Evolutionary conservation across 2,329 filamentous ascomycete genomes (phyloP), one percentile per base, ranked within the genome.

Genomic region (Proliferodiscus dingleyae): DNA sequence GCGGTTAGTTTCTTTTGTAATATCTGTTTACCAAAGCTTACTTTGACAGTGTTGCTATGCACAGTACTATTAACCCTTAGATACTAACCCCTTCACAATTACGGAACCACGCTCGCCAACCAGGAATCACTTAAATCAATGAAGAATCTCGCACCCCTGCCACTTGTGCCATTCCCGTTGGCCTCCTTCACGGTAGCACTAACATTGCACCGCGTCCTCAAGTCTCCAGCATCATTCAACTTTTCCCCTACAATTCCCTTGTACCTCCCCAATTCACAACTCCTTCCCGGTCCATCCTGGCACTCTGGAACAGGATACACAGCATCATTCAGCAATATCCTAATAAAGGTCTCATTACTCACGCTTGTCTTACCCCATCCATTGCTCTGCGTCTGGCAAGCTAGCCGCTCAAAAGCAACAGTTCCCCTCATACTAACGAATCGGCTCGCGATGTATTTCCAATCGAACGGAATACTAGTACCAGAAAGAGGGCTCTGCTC

Each of bases 391-490:
- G n/a, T n/a, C 7, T 4, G 3, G 10, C 81, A 85, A 51, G 69
- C 77, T 48, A 85, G 64, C 7, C 78, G 71, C 63, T 86, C 82
- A 51, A 85, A 80, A 0, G 77, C 73, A 21, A 85, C 71, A 2
- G 80, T 83, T 2, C 81, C 82, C 5, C 80, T 70, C 80, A 85
- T 85, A 0, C 77, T 73, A 1, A 75, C 72, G 39, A 79, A 77
- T 40, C 73, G 70, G 11, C 73, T 77, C 16, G 74, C 71, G n/a
- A 72, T 66, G 60, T 76, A 84, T 7, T 75, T 66, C 29, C 77
- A 68, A 33, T 71, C 56, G 9, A 68, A 62, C 10, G 74, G 67
- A 23, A 75, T 73, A 23, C 64, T 61, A 2, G 69, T 71, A 2
- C 68, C 64, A 0, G 75, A 68, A 1, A 85, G 68, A 2, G 68